Conservation (phyloP, 2,329 filamentous ascomycete species). For the Pestalotiopsis sp. region DNA sequence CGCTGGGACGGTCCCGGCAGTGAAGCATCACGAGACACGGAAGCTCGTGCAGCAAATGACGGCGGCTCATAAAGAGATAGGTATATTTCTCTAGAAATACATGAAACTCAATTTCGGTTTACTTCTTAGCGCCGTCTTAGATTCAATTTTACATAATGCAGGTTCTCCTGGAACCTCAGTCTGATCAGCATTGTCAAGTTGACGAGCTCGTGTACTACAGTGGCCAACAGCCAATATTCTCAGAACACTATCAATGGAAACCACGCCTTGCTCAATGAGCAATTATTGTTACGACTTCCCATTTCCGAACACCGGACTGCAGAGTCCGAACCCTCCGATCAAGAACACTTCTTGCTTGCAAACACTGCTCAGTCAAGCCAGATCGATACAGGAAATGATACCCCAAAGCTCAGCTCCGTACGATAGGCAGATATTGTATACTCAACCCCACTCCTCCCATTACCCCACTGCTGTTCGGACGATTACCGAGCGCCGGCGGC, state of each 20-base stretch:
- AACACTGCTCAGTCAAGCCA: background rate
- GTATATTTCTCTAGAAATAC: background rate
- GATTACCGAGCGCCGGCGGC: background rate
- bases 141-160: background rate
- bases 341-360: background rate
- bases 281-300: too few species aligned
- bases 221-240: too few species aligned
- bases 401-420: background rate
- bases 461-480: slow-evolving; percentile 5
- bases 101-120: background rate
- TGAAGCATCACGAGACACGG: background rate
- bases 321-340: too few species aligned
- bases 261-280: too few species aligned
- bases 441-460: background rate
- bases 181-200: background rate
- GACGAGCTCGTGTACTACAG: too few species aligned
- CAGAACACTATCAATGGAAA: too few species aligned
- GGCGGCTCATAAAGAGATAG: background rate
- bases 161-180: background rate
- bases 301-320: background rate
- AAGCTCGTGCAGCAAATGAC: background rate
- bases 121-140: background rate
- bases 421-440: background rate
- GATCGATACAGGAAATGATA: background rate
- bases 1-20: background rate